Evolutionary conservation across 805 yeast species (phyloP).

Genomic region (Suhomyces sp.): DNA sequence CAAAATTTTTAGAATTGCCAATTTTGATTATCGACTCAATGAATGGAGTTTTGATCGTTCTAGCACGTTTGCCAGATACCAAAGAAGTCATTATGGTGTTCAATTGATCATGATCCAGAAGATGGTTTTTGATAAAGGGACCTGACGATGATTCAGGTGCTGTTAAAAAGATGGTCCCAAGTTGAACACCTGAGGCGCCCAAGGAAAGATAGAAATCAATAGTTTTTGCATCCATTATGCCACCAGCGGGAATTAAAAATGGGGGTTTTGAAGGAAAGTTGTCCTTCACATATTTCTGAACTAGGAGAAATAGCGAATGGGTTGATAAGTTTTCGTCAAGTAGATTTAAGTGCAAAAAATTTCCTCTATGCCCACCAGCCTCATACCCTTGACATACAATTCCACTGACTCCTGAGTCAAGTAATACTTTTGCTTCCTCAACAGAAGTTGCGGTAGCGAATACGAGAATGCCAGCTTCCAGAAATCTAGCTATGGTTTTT

Average conservation of each 20-base stretch:
- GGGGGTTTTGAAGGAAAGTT: conserved; percentile 11
- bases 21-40: conserved; percentile 18
- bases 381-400: conserved; percentile 56
- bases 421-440: conserved; percentile 36
- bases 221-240: conserved; percentile 37
- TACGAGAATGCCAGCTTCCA: conserved; percentile 36
- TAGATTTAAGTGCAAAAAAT: conserved; percentile 26
- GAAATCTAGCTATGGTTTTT: conserved; percentile 30
- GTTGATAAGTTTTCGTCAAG: conserved; percentile 39
- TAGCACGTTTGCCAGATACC: conserved; percentile 39
- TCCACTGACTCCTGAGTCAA: conserved; percentile 42
- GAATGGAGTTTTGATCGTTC: conserved; percentile 37
- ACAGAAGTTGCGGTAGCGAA: conserved; percentile 48
- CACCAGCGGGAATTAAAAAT: conserved; percentile 50
- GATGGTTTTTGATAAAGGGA: conserved; percentile 14
- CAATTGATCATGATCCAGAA: conserved; percentile 1
- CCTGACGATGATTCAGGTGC: conserved; percentile 28
- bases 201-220: conserved; percentile 27
- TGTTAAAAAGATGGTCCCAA: conserved; percentile 51
- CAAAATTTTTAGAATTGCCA: conserved; percentile 1
- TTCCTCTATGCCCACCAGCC: conserved; percentile 67
- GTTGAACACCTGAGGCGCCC: conserved; percentile 54
- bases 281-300: conserved; percentile 5
- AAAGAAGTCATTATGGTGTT: conserved; percentile 32
- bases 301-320: conserved; percentile 21